phyloP scores from a whole-genome alignment of 495 filamentous ascomycete genomes.

The Penicillium bovifimosum region DNA sequence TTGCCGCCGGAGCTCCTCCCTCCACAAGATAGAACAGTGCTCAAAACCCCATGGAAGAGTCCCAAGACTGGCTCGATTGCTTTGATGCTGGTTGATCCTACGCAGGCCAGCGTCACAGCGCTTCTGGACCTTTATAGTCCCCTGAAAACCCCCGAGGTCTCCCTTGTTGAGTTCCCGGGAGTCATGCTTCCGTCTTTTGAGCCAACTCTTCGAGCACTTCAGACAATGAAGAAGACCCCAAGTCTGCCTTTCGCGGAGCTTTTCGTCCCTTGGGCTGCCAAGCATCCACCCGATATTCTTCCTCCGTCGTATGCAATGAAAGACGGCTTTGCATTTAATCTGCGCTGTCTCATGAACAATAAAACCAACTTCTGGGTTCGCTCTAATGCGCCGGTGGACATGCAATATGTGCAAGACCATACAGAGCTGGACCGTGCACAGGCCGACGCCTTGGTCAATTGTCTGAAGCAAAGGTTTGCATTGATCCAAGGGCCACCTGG shows the following conservation, averaged over 20 bases:
- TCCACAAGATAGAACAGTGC: background rate
- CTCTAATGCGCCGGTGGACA: slow-evolving; percentile 34
- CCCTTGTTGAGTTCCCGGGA: slow-evolving; percentile 65
- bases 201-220: slow-evolving; percentile 59
- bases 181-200: slow-evolving; percentile 63
- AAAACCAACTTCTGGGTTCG: slow-evolving; percentile 23
- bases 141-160: slow-evolving; percentile 8
- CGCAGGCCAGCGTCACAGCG: background rate
- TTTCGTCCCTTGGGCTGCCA: background rate
- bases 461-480: slow-evolving; percentile 51
- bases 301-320: slow-evolving; percentile 50
- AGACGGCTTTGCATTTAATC: slow-evolving; percentile 48
- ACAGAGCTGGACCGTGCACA: slow-evolving; percentile 57
- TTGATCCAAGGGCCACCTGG: slow-evolving; percentile 80
- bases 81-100: background rate
- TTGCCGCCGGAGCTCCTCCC: background rate
- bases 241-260: slow-evolving; percentile 2
- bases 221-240: slow-evolving; percentile 44
- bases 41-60: background rate
- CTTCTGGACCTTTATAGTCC: background rate
- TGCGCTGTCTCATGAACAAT: slow-evolving; percentile 43
- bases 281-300: slow-evolving; percentile 17
- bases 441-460: slow-evolving; percentile 47
- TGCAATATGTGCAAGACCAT: slow-evolving; percentile 31
- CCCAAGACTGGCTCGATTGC: background rate